These are phyloP conservation scores for Thielaviopsis populi DNA, from an alignment of 2,329 filamentous ascomycete genomes.

Conservation along the genomic window DNA sequence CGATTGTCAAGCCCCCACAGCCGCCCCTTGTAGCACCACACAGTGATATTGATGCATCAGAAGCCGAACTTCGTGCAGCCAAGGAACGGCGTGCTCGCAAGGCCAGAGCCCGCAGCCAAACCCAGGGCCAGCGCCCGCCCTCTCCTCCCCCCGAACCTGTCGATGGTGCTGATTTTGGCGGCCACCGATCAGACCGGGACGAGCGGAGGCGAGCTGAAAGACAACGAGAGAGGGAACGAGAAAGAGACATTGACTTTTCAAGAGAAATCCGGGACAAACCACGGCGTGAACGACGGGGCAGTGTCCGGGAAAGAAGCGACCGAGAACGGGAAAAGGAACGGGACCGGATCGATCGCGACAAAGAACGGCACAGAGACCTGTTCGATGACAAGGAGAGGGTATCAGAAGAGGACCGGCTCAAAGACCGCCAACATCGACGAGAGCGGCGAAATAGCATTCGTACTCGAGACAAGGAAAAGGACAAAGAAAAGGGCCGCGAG, in stretches of 20 bases:
- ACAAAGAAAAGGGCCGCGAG: conserved; percentile 16
- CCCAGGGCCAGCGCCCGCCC: conserved; percentile 12
- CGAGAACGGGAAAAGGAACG: conserved; percentile 17
- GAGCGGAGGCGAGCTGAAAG: conserved; percentile 17
- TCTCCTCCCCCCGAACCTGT: conserved; percentile 13
- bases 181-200: conserved; percentile 13
- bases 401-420: conserved; percentile 11
- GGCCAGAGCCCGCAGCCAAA: conserved; percentile 10
- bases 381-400: conserved; percentile 6
- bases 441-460: conserved; percentile 16
- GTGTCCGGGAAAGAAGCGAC: conserved; percentile 14
- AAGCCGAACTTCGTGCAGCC: conserved; percentile 13
- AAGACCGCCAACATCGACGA: conserved; percentile 13
- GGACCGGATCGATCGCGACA: conserved; percentile 12
- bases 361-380: conserved; percentile 1
- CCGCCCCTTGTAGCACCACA: neutral
- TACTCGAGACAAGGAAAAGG: conserved; percentile 15
- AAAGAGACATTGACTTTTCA: conserved; percentile 18
- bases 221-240: conserved; percentile 13
- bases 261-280: conserved; percentile 14
- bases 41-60: conserved; percentile 8
- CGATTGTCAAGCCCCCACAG: neutral
- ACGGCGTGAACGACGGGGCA: conserved; percentile 16
- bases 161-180: conserved; percentile 3
- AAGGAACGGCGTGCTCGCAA: conserved; percentile 15